Conservation (phyloP, 1,139 yeast genomes). For the Kurtzmaniella quercitrusa region DNA sequence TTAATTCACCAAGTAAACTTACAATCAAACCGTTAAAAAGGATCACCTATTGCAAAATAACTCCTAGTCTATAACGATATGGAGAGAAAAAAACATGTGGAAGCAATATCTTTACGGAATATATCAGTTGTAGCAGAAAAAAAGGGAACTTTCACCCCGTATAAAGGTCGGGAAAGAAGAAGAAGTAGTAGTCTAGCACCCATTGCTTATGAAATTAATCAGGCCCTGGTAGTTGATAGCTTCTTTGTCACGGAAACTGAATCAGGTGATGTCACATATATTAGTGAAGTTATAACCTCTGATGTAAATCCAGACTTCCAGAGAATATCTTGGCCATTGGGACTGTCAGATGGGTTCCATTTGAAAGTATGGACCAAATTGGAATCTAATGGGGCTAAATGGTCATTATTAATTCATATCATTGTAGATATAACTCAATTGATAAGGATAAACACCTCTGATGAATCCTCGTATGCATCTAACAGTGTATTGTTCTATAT, state of each 20-base stretch:
- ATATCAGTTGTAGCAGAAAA: neutral
- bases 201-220: neutral
- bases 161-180: neutral
- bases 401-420: constrained; percentile 20
- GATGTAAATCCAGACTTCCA: constrained; percentile 30
- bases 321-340: constrained; percentile 22
- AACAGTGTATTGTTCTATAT: constrained; percentile 25
- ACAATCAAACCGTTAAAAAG: no score
- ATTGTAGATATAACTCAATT: constrained; percentile 19
- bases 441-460: constrained; percentile 11
- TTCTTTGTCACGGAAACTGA: neutral
- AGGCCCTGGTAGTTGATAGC: constrained; percentile 2
- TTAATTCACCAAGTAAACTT: no score
- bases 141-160: neutral
- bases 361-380: constrained; percentile 23
- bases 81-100: neutral
- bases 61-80: neutral
- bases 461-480: constrained; percentile 17
- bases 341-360: constrained; percentile 9
- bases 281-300: constrained; percentile 29
- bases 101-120: constrained; percentile 4
- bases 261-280: constrained; percentile 19
- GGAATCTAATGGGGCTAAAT: constrained; percentile 10
- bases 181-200: constrained; percentile 1
- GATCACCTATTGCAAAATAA: no score